Percentiles rank a stretch among this genome's conserved stretches.
These are phyloP conservation scores for Calonectria henricotiae DNA, from an alignment of 2,329 filamentous ascomycete genomes.

Conservation along the genomic window DNA sequence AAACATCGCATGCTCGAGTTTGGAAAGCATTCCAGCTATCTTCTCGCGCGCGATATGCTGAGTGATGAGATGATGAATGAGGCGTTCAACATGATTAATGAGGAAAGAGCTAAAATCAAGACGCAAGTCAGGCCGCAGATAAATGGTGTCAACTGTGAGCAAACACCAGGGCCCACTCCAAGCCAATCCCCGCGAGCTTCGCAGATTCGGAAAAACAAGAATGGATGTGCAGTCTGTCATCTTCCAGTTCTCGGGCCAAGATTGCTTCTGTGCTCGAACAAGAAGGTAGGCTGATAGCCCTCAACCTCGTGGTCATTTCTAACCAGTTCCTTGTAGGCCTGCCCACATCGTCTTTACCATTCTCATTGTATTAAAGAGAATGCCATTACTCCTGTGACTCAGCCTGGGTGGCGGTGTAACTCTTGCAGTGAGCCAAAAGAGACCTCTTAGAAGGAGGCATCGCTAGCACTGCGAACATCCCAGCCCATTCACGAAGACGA, in stretches of 20 bases:
- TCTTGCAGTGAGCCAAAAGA: constrained; percentile 54
- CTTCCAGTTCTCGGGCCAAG: constrained; percentile 66
- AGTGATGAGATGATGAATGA: constrained; percentile 63
- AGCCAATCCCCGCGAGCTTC: constrained; percentile 55
- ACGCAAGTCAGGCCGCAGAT: constrained; percentile 31
- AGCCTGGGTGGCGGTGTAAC: constrained; percentile 64
- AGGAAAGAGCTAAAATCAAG: constrained; percentile 57
- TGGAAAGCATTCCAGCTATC: constrained; percentile 69
- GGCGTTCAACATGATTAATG: constrained; percentile 63
- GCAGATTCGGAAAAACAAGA: constrained; percentile 62
- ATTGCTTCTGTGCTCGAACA: constrained; percentile 67
- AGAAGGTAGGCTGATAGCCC: constrained; percentile 52
- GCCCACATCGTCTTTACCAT: constrained; percentile 66
- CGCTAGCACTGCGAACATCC: constrained; percentile 37
- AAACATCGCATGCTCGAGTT: constrained; percentile 69
- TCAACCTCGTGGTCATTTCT: constrained; percentile 36
- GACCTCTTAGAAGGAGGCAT: constrained; percentile 52
- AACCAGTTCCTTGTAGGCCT: constrained; percentile 57
- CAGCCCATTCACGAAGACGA: constrained; percentile 15
- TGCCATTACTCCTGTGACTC: constrained; percentile 58
- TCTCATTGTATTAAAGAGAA: constrained; percentile 62
- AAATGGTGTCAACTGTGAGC: constrained; percentile 36
- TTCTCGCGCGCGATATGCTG: constrained; percentile 67
- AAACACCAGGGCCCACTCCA: constrained; percentile 39
- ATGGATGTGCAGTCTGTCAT: constrained; percentile 67